Conservation (phyloP, 345 rosid genomes). For the Acer campestre region DNA sequence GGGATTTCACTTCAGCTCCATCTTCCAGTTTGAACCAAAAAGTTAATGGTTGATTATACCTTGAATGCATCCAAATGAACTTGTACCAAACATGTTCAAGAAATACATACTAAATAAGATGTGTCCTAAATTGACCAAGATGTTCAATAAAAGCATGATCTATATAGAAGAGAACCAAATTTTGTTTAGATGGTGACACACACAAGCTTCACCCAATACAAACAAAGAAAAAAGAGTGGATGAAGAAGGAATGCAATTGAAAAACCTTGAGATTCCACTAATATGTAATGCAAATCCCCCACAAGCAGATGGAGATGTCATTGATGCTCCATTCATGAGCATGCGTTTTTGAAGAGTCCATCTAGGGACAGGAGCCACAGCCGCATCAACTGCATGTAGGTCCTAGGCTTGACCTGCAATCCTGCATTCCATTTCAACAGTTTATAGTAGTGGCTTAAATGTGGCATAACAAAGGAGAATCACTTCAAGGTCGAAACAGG, state of each 20-base stretch:
- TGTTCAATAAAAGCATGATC: neutral
- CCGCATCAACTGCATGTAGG: conserved; percentile 88
- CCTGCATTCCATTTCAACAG: conserved; percentile 21
- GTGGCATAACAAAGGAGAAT: neutral
- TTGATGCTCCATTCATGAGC: conserved; percentile 99
- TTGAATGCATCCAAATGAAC: conserved; percentile 17
- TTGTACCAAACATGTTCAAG: neutral
- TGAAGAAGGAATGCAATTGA: conserved; percentile 16
- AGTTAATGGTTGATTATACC: conserved; percentile 15
- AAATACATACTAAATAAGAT: too few species aligned
- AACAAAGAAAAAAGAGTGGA: conserved; percentile 15
- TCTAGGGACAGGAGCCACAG: conserved; percentile 98
- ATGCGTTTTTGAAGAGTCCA: conserved; percentile 98
- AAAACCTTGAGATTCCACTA: conserved; percentile 90
- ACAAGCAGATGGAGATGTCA: conserved; percentile 99
- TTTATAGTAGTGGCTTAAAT: conserved; percentile 12
- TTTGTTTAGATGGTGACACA: neutral
- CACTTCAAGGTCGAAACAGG: neutral
- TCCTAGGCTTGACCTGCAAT: conserved; percentile 94
- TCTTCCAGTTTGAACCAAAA: conserved; percentile 77
- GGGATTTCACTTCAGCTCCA: conserved; percentile 84
- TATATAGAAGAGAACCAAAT: neutral
- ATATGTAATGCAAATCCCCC: conserved; percentile 91
- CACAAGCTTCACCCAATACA: conserved; percentile 11
- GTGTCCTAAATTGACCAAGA: too few species aligned